These are phyloP conservation scores for Pyrenochaeta sp. DNA, from an alignment of 2,329 filamentous ascomycete genomes.

Conservation along the genomic window DNA sequence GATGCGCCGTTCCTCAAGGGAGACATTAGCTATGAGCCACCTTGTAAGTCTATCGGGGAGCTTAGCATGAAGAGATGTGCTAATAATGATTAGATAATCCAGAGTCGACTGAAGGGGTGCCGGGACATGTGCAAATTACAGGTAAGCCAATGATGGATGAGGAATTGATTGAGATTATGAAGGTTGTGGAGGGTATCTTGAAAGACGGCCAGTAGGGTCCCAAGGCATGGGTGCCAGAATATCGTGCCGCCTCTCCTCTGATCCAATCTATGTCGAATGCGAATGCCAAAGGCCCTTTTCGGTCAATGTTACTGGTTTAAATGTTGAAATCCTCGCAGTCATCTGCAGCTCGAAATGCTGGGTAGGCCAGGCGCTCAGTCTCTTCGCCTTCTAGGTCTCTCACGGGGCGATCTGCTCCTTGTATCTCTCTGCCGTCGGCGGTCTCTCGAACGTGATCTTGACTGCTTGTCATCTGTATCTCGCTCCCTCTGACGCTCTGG, in stretches of 20 bases:
- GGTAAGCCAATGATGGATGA: constrained; percentile 60
- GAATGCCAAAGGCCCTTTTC: no score
- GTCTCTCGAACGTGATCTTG: constrained; percentile 33
- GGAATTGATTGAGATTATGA: constrained; percentile 51
- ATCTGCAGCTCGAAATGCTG: no score
- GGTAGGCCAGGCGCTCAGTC: not conserved
- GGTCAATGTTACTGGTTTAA: not conserved
- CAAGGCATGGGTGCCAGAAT: no score
- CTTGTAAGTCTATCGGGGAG: constrained; percentile 38
- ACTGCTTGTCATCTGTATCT: constrained; percentile 33
- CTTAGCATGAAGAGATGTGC: not conserved
- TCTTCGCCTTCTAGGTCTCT: constrained; percentile 3
- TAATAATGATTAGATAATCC: constrained; percentile 50
- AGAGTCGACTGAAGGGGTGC: constrained; percentile 52
- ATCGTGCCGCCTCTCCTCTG: no score
- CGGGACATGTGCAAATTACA: constrained; percentile 58
- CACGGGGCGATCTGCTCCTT: constrained; percentile 31
- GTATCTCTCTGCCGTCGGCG: constrained; percentile 21
- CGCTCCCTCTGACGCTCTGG: constrained; percentile 32
- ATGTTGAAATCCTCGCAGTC: no score
- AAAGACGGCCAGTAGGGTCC: constrained; percentile 1
- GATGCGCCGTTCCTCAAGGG: constrained; percentile 49
- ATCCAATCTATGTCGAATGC: no score
- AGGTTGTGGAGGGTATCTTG: constrained; percentile 36
- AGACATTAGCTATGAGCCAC: constrained; percentile 44